Conservation (phyloP, 495 filamentous ascomycete species). For the Darksidea phi region DNA sequence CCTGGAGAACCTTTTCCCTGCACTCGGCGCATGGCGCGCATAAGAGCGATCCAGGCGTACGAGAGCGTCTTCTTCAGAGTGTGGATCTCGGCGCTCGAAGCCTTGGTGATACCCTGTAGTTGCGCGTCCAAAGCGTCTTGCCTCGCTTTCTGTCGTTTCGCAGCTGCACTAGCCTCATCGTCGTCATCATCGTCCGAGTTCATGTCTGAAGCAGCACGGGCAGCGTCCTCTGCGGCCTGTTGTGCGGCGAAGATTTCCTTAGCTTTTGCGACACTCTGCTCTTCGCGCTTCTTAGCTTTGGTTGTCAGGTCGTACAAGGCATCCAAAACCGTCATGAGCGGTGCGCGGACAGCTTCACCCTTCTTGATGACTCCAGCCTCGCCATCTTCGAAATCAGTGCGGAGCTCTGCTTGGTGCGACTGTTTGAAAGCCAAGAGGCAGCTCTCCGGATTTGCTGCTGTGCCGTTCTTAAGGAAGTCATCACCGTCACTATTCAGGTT, state of each 20-base stretch:
- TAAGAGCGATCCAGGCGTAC: conserved; percentile 89
- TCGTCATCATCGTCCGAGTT: conserved; percentile 44
- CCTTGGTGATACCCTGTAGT: conserved; percentile 68
- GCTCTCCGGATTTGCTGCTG: conserved; percentile 89
- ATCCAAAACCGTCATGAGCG: conserved; percentile 79
- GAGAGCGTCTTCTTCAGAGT: conserved; percentile 76
- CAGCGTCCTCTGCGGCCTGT: conserved; percentile 25
- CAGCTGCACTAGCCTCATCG: conserved; percentile 54
- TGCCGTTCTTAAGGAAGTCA: conserved; percentile 75
- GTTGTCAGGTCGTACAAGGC: conserved; percentile 77
- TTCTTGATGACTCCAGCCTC: conserved; percentile 64
- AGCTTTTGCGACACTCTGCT: conserved; percentile 66
- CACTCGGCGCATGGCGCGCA: conserved; percentile 88
- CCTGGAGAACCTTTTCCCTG: conserved; percentile 82
- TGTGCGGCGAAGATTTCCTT: conserved; percentile 54
- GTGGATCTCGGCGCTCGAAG: conserved; percentile 66
- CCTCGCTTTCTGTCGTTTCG: conserved; percentile 50
- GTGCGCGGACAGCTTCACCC: conserved; percentile 71
- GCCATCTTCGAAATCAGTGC: conserved; percentile 61
- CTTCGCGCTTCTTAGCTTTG: conserved; percentile 70
- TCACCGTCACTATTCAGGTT: conserved; percentile 66
- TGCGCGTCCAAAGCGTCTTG: conserved; percentile 47
- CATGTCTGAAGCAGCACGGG: conserved; percentile 45
- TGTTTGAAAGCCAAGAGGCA: conserved; percentile 83
- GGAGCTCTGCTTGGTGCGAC: conserved; percentile 78